Conservation (phyloP, 495 filamentous ascomycete genomes). For the Rhizodiscina lignyota region DNA sequence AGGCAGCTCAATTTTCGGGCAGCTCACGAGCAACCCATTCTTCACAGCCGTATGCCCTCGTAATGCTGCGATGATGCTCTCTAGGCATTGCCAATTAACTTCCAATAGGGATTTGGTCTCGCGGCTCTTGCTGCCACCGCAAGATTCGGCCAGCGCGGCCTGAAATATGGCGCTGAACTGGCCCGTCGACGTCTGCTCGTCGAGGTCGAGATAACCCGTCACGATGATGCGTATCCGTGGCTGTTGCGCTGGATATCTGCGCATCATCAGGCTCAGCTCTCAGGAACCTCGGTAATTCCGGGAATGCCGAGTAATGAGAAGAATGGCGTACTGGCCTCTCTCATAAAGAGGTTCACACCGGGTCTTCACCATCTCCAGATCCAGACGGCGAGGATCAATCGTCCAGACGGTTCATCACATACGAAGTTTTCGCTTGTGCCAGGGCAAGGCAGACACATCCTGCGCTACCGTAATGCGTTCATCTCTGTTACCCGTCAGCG, state of each 20-base stretch:
- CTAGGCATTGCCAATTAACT: neutral
- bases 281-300: conserved; percentile 10
- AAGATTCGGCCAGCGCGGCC: conserved; percentile 55
- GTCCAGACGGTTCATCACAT: conserved; percentile 45
- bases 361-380: conserved; percentile 52
- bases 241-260: conserved; percentile 84
- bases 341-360: conserved; percentile 42
- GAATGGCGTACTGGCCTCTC: conserved; percentile 29
- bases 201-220: conserved; percentile 83
- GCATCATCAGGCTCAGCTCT: conserved; percentile 45
- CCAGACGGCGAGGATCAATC: conserved; percentile 43
- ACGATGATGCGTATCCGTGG: conserved; percentile 88
- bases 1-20: conserved; percentile 24
- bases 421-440: conserved; percentile 81
- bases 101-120: conserved; percentile 57
- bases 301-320: conserved; percentile 3
- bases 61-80: neutral
- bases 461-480: conserved; percentile 73
- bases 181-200: conserved; percentile 77
- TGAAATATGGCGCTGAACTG: conserved; percentile 50
- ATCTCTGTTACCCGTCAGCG: conserved; percentile 76
- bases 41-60: conserved; percentile 42
- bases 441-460: conserved; percentile 70
- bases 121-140: conserved; percentile 67
- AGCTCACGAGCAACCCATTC: conserved; percentile 48